phyloP scores from a whole-genome alignment of 2,329 filamentous ascomycete species.

The Stachybotrys chlorohalonatus region DNA sequence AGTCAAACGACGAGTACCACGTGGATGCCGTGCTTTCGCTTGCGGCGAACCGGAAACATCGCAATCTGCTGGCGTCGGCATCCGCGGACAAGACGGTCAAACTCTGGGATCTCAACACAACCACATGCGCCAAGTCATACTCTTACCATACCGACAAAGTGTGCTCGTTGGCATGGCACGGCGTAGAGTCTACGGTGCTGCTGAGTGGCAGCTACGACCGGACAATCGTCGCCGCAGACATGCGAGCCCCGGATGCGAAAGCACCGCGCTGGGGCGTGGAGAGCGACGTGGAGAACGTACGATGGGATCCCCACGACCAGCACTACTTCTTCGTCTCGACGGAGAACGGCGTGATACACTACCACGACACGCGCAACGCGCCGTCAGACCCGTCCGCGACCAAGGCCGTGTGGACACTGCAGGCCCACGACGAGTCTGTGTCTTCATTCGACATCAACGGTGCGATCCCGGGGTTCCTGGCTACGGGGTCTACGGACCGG shows the following conservation, averaged over 20 bases:
- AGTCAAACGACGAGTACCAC: conserved; percentile 85
- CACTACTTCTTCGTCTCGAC: conserved; percentile 96
- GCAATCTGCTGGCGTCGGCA: conserved; percentile 87
- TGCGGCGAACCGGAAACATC: conserved; percentile 84
- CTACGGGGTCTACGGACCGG: conserved; percentile 87
- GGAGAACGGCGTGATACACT: conserved; percentile 84
- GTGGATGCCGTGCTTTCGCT: conserved; percentile 89
- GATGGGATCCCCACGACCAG: conserved; percentile 86
- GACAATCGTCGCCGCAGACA: conserved; percentile 88
- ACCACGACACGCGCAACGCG: conserved; percentile 75
- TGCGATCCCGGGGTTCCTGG: conserved; percentile 83
- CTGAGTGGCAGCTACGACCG: conserved; percentile 93
- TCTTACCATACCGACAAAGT: conserved; percentile 95
- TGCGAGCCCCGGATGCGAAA: conserved; percentile 82
- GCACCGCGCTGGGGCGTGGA: conserved; percentile 85
- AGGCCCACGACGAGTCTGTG: conserved; percentile 88
- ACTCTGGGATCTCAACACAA: conserved; percentile 91
- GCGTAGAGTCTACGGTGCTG: conserved; percentile 75
- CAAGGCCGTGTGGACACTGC: conserved; percentile 87
- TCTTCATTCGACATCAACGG: conserved; percentile 91
- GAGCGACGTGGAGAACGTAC: conserved; percentile 85
- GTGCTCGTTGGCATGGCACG: conserved; percentile 91
- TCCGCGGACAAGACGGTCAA: conserved; percentile 97
- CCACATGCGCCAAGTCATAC: conserved; percentile 92
- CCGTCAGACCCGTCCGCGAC: conserved; percentile 63